Evolutionary conservation across 257 asterid genomes (phyloP).

Genomic region (Leptodermis oblonga): DNA sequence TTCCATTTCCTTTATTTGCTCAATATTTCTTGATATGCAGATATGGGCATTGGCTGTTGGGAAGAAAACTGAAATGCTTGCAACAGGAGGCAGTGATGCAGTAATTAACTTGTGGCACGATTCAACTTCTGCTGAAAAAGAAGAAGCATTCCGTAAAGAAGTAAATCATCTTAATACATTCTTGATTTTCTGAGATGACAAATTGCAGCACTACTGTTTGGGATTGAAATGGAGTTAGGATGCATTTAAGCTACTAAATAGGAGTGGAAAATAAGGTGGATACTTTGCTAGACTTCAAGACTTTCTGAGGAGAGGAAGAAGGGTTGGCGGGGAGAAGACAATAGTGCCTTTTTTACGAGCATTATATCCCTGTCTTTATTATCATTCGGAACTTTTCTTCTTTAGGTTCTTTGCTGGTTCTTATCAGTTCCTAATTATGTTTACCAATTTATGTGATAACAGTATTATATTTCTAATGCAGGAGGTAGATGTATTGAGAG

Average conservation of each 20-base stretch:
- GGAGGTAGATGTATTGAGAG: constrained; percentile 85
- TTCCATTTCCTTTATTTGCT: constrained; percentile 13
- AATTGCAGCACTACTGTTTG: constrained; percentile 1
- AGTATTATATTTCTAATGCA: constrained; percentile 33
- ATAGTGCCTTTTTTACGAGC: too few relatives aligned
- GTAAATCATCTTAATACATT: constrained; percentile 39
- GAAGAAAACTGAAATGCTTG: constrained; percentile 87
- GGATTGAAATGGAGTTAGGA: not conserved
- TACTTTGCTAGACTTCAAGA: not conserved
- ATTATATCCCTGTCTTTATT: not conserved
- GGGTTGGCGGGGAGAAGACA: not conserved
- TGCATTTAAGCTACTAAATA: not conserved
- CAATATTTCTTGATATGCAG: constrained; percentile 36
- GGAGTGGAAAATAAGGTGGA: not conserved
- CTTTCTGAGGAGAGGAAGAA: not conserved
- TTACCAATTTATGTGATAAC: not conserved
- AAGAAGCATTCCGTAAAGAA: constrained; percentile 87
- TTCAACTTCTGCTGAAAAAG: constrained; percentile 84
- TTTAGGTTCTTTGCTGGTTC: not conserved
- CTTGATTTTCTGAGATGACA: constrained; percentile 1
- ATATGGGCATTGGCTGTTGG: constrained; percentile 96
- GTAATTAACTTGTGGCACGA: constrained; percentile 93
- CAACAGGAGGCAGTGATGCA: constrained; percentile 95
- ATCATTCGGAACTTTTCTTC: not conserved
- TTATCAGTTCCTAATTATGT: not conserved